Evolutionary conservation across 805 yeast species (phyloP).

Genomic region (Saturnispora hagleri): DNA sequence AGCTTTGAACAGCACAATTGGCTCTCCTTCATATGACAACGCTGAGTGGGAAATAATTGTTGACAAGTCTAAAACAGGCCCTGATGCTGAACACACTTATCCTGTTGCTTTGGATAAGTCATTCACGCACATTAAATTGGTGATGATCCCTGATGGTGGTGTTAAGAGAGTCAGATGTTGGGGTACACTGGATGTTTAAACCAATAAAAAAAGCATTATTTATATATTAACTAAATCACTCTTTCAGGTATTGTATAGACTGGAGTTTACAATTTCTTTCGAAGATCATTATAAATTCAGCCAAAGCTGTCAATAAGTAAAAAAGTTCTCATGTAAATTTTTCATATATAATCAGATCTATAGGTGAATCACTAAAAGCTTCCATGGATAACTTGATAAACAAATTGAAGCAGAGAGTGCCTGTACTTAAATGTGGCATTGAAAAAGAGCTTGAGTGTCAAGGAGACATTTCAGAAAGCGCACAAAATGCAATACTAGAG

Average conservation of each 20-base stretch:
- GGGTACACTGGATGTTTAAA: conserved; percentile 36
- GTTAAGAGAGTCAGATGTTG: conserved; percentile 81
- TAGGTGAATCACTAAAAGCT: not conserved
- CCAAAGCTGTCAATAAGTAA: too few species aligned
- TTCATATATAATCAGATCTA: not conserved
- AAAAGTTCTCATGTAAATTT: not conserved
- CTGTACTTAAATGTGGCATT: conserved; percentile 8
- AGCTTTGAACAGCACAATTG: conserved; percentile 35
- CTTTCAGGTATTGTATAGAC: not conserved
- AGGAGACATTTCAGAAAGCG: conserved; percentile 12
- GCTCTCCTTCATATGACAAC: conserved; percentile 34
- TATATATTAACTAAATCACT: not conserved
- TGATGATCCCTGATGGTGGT: conserved; percentile 95
- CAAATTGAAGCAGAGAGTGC: conserved; percentile 26
- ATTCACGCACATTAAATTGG: conserved; percentile 64
- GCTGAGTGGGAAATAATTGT: conserved; percentile 58
- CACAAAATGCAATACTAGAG: conserved; percentile 16
- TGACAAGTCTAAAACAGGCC: conserved; percentile 61
- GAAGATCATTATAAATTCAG: not conserved
- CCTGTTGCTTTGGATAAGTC: conserved; percentile 25
- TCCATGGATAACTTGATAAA: conserved; percentile 19
- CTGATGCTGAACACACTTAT: conserved; percentile 71
- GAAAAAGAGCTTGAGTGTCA: not conserved
- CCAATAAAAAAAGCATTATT: too few species aligned
- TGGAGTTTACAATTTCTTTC: not conserved